Evolutionary conservation across 2,329 filamentous ascomycete species (phyloP), one percentile per base, ranked within the genome.

Genomic region (Microdochium paspali): DNA sequence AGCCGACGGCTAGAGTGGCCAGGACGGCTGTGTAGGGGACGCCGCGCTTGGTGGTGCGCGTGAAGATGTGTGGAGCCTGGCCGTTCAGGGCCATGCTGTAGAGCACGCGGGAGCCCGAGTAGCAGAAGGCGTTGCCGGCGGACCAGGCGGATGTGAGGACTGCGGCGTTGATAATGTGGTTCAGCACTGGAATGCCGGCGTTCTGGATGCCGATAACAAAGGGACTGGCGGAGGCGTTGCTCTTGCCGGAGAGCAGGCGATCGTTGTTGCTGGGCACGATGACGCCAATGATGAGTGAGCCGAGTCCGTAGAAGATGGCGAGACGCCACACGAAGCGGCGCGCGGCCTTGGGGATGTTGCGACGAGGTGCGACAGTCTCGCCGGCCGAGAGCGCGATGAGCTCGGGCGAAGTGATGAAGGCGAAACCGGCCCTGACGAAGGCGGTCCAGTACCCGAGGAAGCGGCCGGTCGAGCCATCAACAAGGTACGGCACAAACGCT

Each of bases 101-200:
- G 9, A 90, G 69, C 20, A 88, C 79, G 58, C 85, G 79, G 39
- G 79, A 83, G 45, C 83, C 81, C 1, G 79, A 82, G 63, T 85
- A 85, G 46, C 80, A 68, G 67, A 79, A 79, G 0, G 77, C 76
- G 57, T 80, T 81, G 24, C 73, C 77, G 6, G 77, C 77, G 1
- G 77, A 80, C 71, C 77, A 79, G 2, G 82, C 83, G 5, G 80
- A 84, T 15, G 83, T 80, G 46, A 86, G 67, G 55, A 87, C 77
- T 20, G 77, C 80, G 28, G 74, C 82, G 58, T 87, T 87, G 67
- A 87, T 82, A 54, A 85, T 72, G 51, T 77, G 77, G 55, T 83
- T 78, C 2, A 87, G 72, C 1, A 72, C 75, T 2, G 68, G 65
- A 55, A 90, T 87, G 10, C 78, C 73, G 4, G 84, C 73, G 21